Evolutionary conservation across 139 green algal genomes (phyloP).

Genomic region (Chlorella sp.): DNA sequence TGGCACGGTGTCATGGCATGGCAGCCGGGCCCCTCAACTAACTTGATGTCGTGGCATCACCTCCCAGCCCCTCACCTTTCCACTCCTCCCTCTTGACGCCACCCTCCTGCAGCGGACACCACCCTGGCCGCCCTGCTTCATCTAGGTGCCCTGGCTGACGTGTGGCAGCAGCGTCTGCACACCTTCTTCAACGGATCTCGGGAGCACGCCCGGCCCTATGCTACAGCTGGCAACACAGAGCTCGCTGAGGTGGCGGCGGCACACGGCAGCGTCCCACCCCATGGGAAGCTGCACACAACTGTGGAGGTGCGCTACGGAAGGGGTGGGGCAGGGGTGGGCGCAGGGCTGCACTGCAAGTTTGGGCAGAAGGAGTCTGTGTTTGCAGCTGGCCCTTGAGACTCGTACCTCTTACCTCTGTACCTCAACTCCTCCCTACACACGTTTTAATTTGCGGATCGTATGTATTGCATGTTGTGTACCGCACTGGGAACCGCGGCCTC

Average conservation of each 20-base stretch:
- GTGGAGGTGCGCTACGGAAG: neutral
- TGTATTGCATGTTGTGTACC: no score
- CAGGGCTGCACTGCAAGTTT: no score
- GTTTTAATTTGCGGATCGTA: no score
- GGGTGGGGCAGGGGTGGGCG: no score
- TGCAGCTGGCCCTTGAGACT: no score
- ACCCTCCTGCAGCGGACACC: neutral
- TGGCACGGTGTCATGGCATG: no score
- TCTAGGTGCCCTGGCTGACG: neutral
- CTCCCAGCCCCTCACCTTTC: neutral
- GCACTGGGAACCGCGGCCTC: no score
- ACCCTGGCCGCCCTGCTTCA: neutral
- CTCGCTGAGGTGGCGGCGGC: neutral
- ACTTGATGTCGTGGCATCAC: no score
- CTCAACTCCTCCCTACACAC: no score
- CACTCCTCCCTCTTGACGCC: neutral
- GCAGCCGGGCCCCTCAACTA: neutral
- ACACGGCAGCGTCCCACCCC: neutral
- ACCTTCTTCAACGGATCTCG: neutral
- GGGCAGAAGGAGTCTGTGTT: no score
- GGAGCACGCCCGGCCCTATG: neutral
- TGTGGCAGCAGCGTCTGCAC: neutral
- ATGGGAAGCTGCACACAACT: neutral
- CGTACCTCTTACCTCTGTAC: no score
- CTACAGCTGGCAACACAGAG: neutral